Evolutionary conservation across 1,139 yeast species (phyloP), one percentile per base, ranked within the genome.

Genomic region (Protomyces inouyei): DNA sequence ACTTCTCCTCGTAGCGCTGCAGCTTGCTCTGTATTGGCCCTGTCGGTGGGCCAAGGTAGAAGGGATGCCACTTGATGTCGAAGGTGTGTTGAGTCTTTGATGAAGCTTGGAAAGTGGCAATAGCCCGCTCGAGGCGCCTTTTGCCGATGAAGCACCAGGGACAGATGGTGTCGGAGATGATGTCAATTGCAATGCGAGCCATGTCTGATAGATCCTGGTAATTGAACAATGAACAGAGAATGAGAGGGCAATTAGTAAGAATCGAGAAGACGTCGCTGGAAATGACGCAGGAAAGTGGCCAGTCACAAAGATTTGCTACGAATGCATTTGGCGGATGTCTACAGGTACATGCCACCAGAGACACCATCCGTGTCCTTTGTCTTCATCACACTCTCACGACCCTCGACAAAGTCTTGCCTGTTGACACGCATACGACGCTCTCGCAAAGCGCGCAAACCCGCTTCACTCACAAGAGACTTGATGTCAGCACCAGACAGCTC

Each of bases 401-500:
- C 99, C 71, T 87, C 85, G 74, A 88, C 86, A 80, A 95, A 95
- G 76, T 95, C 98, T 68, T 89, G 92, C 36, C 95, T 95, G 59
- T 92, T 89, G 52, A 95, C 98, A 79, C 90, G 95, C 98, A 93
- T 93, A 79, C 98, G 86, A 77, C 98, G 87, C 77, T 95, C 98
- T 78, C 98, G 85, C 74, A 95, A 82, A 4, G 98, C 98, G 72
- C 93, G 81, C 73, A 95, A 80, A 65, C 98, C 99, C 1, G 98
- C 98, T 76, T 93, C 98, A 0, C 98, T 92, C 76, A 98, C 92
- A 78, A 95, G 88, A 37, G 98, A 98, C 79, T 93, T 93, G 72
- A 93, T 93, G 76, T 95, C 98, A 10, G 99, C 99, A 66, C 99
- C 99, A 18, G 97, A 88, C 69, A 93, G 80, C 70, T 93, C 98